A percentile compares a stretch with the other conserved stretches of the same genome.
Conservation (phyloP, 2,329 filamentous ascomycete species). For the Alternaria rosae region DNA sequence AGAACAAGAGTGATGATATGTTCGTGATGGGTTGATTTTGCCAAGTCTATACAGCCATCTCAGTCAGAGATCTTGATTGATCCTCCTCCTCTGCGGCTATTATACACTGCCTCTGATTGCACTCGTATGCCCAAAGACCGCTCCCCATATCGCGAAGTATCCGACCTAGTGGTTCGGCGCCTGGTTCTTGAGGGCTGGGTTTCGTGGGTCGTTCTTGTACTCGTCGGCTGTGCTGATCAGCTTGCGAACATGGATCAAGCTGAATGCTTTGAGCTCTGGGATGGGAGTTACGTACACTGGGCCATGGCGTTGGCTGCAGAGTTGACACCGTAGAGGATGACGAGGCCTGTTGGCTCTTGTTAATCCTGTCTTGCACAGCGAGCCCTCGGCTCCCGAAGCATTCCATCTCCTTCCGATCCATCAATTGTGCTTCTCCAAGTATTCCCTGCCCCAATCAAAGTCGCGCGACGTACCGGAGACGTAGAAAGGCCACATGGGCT, state of each 20-base stretch:
- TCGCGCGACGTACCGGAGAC: constrained; percentile 76
- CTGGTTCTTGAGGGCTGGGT: constrained; percentile 62
- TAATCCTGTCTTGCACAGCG: constrained; percentile 15
- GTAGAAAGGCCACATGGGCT: constrained; percentile 93
- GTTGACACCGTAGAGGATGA: constrained; percentile 94
- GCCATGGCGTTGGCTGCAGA: constrained; percentile 78
- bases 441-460: not conserved
- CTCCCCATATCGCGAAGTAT: constrained; percentile 19
- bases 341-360: constrained; percentile 65
- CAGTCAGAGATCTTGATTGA: constrained; percentile 16
- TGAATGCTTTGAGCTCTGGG: not conserved
- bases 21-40: constrained; percentile 25
- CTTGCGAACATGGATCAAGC: constrained; percentile 2
- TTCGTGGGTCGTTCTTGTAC: constrained; percentile 97
- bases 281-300: constrained; percentile 68
- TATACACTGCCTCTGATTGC: constrained; percentile 44
- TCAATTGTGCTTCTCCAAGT: constrained; percentile 1
- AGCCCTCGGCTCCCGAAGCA: not conserved
- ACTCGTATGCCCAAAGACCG: constrained; percentile 23
- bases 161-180: constrained; percentile 40
- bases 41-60: constrained; percentile 46
- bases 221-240: constrained; percentile 73
- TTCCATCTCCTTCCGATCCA: constrained; percentile 15
- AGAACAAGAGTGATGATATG: not conserved
- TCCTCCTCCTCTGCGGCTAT: constrained; percentile 39